Evolutionary conservation across 148 eudicot species (phyloP).

Genomic region (Fagopyrum homotropicum): DNA sequence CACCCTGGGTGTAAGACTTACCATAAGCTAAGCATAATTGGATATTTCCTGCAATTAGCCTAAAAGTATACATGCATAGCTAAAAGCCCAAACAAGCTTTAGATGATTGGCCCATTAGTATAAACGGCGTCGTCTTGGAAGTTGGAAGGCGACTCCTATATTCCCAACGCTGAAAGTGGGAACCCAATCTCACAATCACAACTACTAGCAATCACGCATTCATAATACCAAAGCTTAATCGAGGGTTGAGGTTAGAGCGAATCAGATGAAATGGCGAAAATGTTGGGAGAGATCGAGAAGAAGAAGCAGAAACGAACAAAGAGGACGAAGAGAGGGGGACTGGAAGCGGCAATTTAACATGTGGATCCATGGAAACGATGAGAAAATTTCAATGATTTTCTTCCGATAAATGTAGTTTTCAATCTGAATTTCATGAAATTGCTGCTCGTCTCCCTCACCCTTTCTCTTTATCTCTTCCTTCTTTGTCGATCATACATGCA

Average conservation of each 20-base stretch:
- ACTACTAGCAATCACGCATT: no score
- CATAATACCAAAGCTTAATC: not conserved
- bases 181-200: no score
- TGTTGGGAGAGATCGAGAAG: not conserved
- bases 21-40: no score
- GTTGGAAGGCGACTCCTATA: not conserved
- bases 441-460: not conserved
- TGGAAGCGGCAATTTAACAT: not conserved
- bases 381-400: not conserved
- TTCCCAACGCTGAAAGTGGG: no score
- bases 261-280: not conserved
- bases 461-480: not conserved
- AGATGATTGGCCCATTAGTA: not conserved
- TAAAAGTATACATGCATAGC: not conserved
- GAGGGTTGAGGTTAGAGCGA: constrained; percentile 5
- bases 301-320: not conserved
- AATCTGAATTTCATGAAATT: not conserved
- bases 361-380: not conserved
- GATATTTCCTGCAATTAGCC: no score
- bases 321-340: not conserved
- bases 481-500: not conserved
- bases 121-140: not conserved
- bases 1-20: no score
- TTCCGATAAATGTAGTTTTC: not conserved
- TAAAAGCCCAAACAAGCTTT: not conserved